Percentiles rank a stretch among this genome's conserved stretches.
Evolutionary conservation across 768 basidiomycete genomes (phyloP).

Genomic region (Daedaleopsis sinensis): DNA sequence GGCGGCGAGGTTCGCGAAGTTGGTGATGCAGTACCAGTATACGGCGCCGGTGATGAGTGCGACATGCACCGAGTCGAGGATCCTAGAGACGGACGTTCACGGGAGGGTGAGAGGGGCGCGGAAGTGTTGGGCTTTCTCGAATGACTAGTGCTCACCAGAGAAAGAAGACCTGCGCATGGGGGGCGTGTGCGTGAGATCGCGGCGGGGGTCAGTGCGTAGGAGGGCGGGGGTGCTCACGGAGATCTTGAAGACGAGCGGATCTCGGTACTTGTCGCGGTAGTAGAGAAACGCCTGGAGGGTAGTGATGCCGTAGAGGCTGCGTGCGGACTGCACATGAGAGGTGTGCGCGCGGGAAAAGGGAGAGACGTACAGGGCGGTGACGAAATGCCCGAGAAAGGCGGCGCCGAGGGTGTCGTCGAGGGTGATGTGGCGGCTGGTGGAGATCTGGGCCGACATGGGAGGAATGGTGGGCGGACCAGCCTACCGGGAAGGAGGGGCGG

Average conservation of each 20-base stretch:
- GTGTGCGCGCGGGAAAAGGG: neutral
- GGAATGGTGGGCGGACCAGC: no score
- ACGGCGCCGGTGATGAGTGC: conserved; percentile 11
- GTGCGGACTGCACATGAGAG: neutral
- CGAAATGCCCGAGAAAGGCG: conserved; percentile 22
- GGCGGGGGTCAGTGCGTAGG: neutral
- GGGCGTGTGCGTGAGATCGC: neutral
- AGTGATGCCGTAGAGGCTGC: conserved; percentile 19
- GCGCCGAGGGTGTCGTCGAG: conserved; percentile 24
- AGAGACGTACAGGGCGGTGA: conserved; percentile 16
- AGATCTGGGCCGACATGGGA: no score
- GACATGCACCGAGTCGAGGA: conserved; percentile 16
- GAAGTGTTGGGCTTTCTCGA: neutral
- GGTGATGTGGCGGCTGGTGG: no score
- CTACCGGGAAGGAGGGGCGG: no score
- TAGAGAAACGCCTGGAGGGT: conserved; percentile 16
- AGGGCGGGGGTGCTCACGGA: neutral
- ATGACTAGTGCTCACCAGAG: neutral
- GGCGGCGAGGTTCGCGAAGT: conserved; percentile 16
- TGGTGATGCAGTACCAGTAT: conserved; percentile 17
- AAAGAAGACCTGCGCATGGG: neutral
- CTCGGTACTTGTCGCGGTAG: conserved; percentile 4
- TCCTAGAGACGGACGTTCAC: no score
- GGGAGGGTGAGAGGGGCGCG: neutral
- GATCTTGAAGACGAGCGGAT: neutral